phyloP scores from a whole-genome alignment of 2,329 filamentous ascomycete genomes.

The Bipolaris oryzae region DNA sequence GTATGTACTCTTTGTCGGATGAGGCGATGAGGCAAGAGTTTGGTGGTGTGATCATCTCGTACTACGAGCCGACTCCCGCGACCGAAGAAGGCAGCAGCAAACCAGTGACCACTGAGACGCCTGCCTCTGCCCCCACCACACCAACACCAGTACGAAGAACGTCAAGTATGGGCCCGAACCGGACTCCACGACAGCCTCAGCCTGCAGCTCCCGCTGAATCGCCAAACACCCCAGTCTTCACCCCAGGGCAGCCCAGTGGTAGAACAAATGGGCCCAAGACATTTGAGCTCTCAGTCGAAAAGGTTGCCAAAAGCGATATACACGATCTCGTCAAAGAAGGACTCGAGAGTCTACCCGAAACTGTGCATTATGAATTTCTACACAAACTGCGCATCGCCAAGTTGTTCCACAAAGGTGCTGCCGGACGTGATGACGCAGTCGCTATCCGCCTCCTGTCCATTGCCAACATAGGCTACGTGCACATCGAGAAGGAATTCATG shows the following conservation, averaged over 20 bases:
- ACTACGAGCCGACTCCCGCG: conserved; percentile 64
- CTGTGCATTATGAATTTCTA: conserved; percentile 81
- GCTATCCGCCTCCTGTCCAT: conserved; percentile 84
- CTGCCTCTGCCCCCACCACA: conserved; percentile 67
- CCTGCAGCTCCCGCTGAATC: conserved; percentile 52
- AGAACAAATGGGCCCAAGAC: conserved; percentile 43
- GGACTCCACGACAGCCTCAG: conserved; percentile 59
- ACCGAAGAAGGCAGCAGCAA: conserved; percentile 31
- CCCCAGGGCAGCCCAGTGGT: conserved; percentile 41
- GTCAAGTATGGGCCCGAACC: conserved; percentile 54
- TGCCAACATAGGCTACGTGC: conserved; percentile 88
- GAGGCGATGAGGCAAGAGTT: conserved; percentile 71
- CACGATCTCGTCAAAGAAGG: conserved; percentile 52
- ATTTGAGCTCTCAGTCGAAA: conserved; percentile 66
- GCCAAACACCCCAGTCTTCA: conserved; percentile 55
- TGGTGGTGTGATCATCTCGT: conserved; percentile 79
- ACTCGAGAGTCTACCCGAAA: conserved; percentile 68
- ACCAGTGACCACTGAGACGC: conserved; percentile 41
- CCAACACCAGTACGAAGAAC: conserved; percentile 79
- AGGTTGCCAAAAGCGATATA: conserved; percentile 51
- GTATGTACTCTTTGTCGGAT: conserved; percentile 63
- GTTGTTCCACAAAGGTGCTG: conserved; percentile 69
- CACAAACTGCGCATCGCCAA: conserved; percentile 84
- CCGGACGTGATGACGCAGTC: conserved; percentile 75
- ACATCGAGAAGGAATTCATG: conserved; percentile 80